Conservation (phyloP, 768 basidiomycete species). For the Tricholoma sp. region DNA sequence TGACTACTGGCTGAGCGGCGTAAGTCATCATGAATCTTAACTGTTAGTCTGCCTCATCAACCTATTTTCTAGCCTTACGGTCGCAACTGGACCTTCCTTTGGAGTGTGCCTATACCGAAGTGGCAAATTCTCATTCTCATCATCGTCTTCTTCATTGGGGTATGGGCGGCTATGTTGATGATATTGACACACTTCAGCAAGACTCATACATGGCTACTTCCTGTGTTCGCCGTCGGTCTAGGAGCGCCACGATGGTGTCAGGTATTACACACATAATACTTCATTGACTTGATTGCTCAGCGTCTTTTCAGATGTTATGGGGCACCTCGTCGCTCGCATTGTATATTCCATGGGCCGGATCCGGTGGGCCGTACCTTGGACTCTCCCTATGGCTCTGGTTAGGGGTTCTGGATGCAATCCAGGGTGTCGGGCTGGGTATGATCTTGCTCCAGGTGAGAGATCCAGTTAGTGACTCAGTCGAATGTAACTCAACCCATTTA, state of each 20-base stretch:
- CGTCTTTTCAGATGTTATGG: slow-evolving; percentile 69
- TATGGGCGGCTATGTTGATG: slow-evolving; percentile 75
- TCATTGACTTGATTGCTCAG: background rate
- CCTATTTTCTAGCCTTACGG: slow-evolving; percentile 66
- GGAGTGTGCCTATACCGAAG: slow-evolving; percentile 77
- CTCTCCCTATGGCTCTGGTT: slow-evolving; percentile 93
- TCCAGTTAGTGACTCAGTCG: slow-evolving; percentile 16
- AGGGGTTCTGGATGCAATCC: slow-evolving; percentile 89
- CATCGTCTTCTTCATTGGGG: slow-evolving; percentile 77
- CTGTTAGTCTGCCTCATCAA: background rate
- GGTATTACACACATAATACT: slow-evolving; percentile 29
- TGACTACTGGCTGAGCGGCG: slow-evolving; percentile 89
- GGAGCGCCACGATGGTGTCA: slow-evolving; percentile 96
- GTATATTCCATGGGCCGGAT: slow-evolving; percentile 92
- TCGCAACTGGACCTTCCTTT: slow-evolving; percentile 93
- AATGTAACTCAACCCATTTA: slow-evolving; percentile 19
- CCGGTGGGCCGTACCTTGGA: slow-evolving; percentile 82
- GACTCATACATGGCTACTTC: slow-evolving; percentile 92
- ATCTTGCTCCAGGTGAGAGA: slow-evolving; percentile 67
- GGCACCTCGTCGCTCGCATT: slow-evolving; percentile 90
- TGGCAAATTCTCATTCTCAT: slow-evolving; percentile 82
- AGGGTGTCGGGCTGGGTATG: slow-evolving; percentile 92
- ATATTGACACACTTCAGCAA: slow-evolving; percentile 85
- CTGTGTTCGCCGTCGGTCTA: slow-evolving; percentile 92
- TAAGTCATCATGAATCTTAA: slow-evolving; percentile 34